phyloP scores from a whole-genome alignment of 2,329 filamentous ascomycete species.

The Colletotrichum melonis region DNA sequence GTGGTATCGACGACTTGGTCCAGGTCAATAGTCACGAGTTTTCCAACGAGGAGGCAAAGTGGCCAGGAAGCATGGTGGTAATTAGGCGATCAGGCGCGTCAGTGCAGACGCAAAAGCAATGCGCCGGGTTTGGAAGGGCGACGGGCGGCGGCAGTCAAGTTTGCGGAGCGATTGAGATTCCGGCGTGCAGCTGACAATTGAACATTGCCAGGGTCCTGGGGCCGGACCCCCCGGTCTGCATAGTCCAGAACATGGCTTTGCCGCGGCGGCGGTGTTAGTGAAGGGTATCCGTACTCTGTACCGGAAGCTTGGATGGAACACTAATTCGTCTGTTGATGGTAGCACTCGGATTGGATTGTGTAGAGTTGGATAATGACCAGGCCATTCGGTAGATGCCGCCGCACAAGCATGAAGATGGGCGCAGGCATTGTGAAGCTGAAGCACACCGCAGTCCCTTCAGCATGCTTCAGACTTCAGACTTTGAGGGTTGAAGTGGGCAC shows the following conservation, averaged over 20 bases:
- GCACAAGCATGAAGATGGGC: slow-evolving; percentile 8
- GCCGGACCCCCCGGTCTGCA: background rate
- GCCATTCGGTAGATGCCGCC: slow-evolving; percentile 23
- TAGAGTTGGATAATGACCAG: background rate
- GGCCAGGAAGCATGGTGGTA: background rate
- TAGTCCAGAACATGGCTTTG: background rate
- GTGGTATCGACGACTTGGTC: background rate
- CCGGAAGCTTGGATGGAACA: background rate
- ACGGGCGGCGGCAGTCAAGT: background rate
- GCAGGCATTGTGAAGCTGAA: slow-evolving; percentile 27
- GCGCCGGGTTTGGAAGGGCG: background rate
- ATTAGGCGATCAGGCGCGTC: slow-evolving; percentile 10
- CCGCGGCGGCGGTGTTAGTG: background rate
- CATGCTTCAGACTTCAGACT: slow-evolving; percentile 18
- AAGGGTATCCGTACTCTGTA: background rate
- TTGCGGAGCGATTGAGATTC: slow-evolving; percentile 1
- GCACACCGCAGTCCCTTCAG: slow-evolving; percentile 10
- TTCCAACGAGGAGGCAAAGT: background rate
- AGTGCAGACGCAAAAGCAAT: slow-evolving; percentile 8
- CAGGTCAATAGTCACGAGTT: background rate
- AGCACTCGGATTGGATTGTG: background rate
- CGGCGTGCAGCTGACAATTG: slow-evolving; percentile 12
- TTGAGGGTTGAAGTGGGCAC: background rate
- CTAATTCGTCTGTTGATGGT: background rate
- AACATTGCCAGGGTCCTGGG: slow-evolving; percentile 5